Evolutionary conservation across 129 eudicot genomes (phyloP), one percentile per base, ranked within the genome.

Genomic region (Silybum marianum): DNA sequence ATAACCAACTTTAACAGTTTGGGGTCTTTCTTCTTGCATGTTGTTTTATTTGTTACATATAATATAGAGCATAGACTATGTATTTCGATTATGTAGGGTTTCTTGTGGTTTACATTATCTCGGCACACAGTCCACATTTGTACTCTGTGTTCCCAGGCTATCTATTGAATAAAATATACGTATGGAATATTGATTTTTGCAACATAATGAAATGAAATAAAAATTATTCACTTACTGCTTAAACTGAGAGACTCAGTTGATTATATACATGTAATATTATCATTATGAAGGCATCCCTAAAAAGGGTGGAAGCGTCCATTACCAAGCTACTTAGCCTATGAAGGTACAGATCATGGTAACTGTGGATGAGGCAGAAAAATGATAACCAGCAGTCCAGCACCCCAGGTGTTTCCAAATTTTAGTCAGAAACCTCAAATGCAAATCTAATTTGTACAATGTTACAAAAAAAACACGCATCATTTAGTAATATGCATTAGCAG

Each of bases 381-480:
- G 66, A 58, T 9, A n/a, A 58, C 5, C 2, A 58, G 66, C 66
- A 58, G 24, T 10, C 9, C n/a, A 58, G 66, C 66, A 58, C 66
- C 23, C 9, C n/a, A 58, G 66, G 2, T 18, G 66, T 58, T 58
- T 58, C 10, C 66, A 18, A n/a, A 58, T 5, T 58, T 6, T 58
- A 18, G 66, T 18, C 48, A 5, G 46, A 32, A 58, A 58, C 24
- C 66, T 24, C 12, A 11, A 6, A 78, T 12, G 54, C 42, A 60
- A 36, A 39, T 18, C 63, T 44, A 65, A 26, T 19, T 63, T 51
- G 19, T 63, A 8, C 42, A 76, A 13, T 28, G 68, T 51, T 23
- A 70, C 66, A 82, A 34, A 21, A 18, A 44, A 66, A 82, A 69
- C 44, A 44, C 67, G 63, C 63, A 80, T 72, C 78, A 80, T 63